Evolutionary conservation across 1,284 basidiomycete species (phyloP).

Genomic region (Tremellales sp.): DNA sequence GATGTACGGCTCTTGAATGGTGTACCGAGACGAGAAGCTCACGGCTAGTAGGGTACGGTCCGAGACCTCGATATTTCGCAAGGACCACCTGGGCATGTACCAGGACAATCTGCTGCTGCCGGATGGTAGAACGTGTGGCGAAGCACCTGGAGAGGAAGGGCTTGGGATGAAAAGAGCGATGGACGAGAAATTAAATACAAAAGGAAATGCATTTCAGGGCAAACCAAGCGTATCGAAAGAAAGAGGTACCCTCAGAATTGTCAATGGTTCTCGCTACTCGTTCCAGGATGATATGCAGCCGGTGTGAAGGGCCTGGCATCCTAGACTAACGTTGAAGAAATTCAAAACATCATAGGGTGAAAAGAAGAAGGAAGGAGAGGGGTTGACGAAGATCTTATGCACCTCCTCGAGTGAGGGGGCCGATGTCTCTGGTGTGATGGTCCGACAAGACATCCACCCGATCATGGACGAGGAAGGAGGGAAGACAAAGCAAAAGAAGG

Average conservation of each 20-base stretch:
- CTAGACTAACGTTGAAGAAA: constrained; percentile 48
- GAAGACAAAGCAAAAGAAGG: constrained; percentile 7
- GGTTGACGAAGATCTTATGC: constrained; percentile 2
- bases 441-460: background rate
- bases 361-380: background rate
- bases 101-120: constrained; percentile 2
- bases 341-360: constrained; percentile 47
- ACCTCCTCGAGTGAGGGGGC: constrained; percentile 14
- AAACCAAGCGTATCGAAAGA: background rate
- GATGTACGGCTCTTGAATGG: constrained; percentile 19
- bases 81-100: constrained; percentile 37
- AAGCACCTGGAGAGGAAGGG: background rate
- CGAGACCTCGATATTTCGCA: constrained; percentile 41
- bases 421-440: background rate
- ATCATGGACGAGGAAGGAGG: constrained; percentile 1
- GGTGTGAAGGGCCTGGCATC: constrained; percentile 40
- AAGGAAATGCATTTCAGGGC: background rate
- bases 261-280: constrained; percentile 37
- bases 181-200: background rate
- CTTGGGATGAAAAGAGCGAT: background rate
- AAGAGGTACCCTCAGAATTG: constrained; percentile 37
- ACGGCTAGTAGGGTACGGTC: constrained; percentile 32
- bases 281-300: constrained; percentile 30
- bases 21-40: background rate
- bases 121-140: background rate